phyloP scores from a whole-genome alignment of 805 yeast species.

The Wickerhamomyces sydowiorum region DNA sequence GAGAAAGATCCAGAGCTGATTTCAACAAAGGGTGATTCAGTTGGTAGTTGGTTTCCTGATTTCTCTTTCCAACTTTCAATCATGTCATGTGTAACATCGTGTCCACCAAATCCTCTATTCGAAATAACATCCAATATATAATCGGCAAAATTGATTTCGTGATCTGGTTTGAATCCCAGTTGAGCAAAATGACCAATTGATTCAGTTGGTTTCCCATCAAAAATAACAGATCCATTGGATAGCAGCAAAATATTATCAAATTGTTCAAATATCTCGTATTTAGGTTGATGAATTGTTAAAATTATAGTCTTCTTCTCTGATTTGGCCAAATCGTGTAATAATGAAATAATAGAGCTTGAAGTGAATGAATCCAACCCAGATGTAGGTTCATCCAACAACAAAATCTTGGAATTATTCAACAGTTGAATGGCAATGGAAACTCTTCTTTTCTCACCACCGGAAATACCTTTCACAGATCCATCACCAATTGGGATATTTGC shows the following conservation, averaged over 20 bases:
- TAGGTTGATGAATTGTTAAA: slow-evolving; percentile 82
- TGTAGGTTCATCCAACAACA: slow-evolving; percentile 84
- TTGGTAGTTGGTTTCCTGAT: neutral
- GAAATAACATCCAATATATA: slow-evolving; percentile 69
- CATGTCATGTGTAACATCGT: slow-evolving; percentile 14
- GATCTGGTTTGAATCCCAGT: slow-evolving; percentile 43
- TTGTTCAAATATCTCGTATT: slow-evolving; percentile 55
- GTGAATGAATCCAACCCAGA: slow-evolving; percentile 84
- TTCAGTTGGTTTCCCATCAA: slow-evolving; percentile 51
- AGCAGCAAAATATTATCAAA: slow-evolving; percentile 72
- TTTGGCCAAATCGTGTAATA: slow-evolving; percentile 50
- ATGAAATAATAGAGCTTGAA: slow-evolving; percentile 61
- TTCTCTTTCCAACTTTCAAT: slow-evolving; percentile 13
- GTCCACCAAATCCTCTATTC: slow-evolving; percentile 9
- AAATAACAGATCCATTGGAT: slow-evolving; percentile 69
- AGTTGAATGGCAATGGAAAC: slow-evolving; percentile 80
- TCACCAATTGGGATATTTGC: slow-evolving; percentile 67
- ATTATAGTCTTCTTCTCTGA: slow-evolving; percentile 62
- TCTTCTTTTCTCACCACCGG: slow-evolving; percentile 81
- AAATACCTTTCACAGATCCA: slow-evolving; percentile 61
- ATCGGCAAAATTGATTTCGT: slow-evolving; percentile 67
- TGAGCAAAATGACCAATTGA: slow-evolving; percentile 44
- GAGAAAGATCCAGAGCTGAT: too few relatives aligned
- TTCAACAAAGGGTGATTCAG: too few relatives aligned
- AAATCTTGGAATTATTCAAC: slow-evolving; percentile 63